Percentiles rank a stretch among this genome's conserved stretches.
phyloP scores from a whole-genome alignment of 805 yeast genomes.

The Novakomyces olei region DNA sequence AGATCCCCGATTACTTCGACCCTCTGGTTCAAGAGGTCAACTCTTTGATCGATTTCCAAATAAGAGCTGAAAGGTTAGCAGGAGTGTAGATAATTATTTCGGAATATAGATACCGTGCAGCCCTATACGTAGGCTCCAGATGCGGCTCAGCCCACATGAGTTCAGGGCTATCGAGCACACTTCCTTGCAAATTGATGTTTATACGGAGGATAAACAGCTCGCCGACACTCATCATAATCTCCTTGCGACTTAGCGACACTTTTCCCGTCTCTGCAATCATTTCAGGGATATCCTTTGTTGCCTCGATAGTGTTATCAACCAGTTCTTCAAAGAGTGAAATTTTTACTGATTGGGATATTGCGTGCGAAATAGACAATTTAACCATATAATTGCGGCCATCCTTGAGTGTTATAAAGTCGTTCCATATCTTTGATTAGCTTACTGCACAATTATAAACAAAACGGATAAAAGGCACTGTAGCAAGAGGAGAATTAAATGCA shows the following conservation, averaged over 20 bases:
- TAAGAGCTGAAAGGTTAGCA: too few relatives aligned
- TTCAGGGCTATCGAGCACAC: conserved; percentile 84
- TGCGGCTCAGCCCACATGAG: conserved; percentile 99
- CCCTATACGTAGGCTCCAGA: conserved; percentile 90
- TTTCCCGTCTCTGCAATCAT: conserved; percentile 89
- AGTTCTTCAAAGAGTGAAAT: conserved; percentile 87
- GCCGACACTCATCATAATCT: conserved; percentile 92
- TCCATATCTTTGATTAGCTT: conserved; percentile 32
- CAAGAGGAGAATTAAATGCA: not conserved
- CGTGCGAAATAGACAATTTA: conserved; percentile 82
- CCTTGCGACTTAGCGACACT: conserved; percentile 81
- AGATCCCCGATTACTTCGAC: conserved; percentile 83
- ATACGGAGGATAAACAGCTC: conserved; percentile 63
- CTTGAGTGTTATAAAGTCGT: conserved; percentile 79
- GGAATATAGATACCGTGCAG: too few relatives aligned
- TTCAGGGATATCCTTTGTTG: conserved; percentile 90
- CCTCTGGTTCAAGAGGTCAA: conserved; percentile 69
- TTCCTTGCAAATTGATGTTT: conserved; percentile 23
- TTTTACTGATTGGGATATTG: conserved; percentile 85
- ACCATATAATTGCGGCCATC: conserved; percentile 83
- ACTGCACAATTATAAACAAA: not conserved
- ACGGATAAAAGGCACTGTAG: not conserved
- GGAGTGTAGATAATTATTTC: too few relatives aligned
- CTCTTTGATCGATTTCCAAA: conserved; percentile 84
- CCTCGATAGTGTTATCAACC: conserved; percentile 90